A percentile compares a stretch with the other conserved stretches of the same genome.
phyloP scores from a whole-genome alignment of 192 early-diverging fungal species.

The Coemansia sp. region DNA sequence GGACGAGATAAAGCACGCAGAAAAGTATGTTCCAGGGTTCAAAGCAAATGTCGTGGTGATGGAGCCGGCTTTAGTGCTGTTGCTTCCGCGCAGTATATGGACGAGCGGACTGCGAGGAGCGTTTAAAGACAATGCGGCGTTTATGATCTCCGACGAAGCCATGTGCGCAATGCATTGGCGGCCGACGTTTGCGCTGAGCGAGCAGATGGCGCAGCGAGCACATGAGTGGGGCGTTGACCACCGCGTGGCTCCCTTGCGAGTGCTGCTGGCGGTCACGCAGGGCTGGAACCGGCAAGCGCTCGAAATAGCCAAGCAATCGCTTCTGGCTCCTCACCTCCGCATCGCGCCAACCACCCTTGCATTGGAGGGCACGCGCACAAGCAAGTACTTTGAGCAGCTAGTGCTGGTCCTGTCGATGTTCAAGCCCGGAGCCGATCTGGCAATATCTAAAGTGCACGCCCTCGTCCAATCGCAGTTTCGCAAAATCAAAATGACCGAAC shows the following conservation, averaged over 20 bases:
- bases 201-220: not conserved
- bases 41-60: constrained; percentile 17
- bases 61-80: constrained; percentile 25
- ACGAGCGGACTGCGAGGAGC: constrained; percentile 10
- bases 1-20: constrained; percentile 13
- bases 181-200: not conserved
- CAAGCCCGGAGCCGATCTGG: constrained; percentile 12
- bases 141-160: constrained; percentile 28
- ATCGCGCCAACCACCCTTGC: constrained; percentile 22
- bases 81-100: constrained; percentile 24
- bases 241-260: constrained; percentile 25
- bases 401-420: constrained; percentile 15
- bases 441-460: constrained; percentile 6
- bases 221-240: constrained; percentile 10
- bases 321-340: constrained; percentile 4
- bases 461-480: constrained; percentile 13
- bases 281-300: constrained; percentile 1
- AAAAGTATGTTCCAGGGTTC: constrained; percentile 13
- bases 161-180: not conserved
- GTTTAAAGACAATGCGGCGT: constrained; percentile 32
- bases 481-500: constrained; percentile 3
- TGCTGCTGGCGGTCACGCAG: constrained; percentile 22
- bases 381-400: constrained; percentile 20
- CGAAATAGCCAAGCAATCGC: constrained; percentile 1
- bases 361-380: constrained; percentile 14